Base-by-base conservation (phyloP, 768 basidiomycete genomes). In the Leccinum olivaceopallidum region DNA sequence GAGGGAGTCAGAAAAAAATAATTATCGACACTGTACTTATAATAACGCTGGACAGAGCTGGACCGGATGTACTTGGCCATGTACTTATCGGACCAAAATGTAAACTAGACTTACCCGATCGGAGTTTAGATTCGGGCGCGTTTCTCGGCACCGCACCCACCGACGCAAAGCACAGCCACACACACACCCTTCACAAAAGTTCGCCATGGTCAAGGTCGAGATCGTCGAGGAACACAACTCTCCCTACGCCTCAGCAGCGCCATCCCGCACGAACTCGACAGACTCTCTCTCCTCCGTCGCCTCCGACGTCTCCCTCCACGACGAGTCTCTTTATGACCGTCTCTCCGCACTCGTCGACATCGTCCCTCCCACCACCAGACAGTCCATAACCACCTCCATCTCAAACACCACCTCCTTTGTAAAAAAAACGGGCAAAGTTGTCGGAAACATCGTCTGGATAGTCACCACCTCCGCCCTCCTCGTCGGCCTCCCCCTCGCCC, bases 341-440 rank as follows among this genome's bases (percentile, higher is more conserved):
- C 65, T 99, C 70, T 81, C 82, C 60, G 96, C 96, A 26, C 89
- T 99, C 74, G 90, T 90, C 67, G 96, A 99, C 81, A 98, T 99
- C 71, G 86, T 99, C 5, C 90, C 95, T 7, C 97, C 97, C 24
- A 78, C 89, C 9, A 95, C 95, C 42, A 87, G 97, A 62, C 88
- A 91, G 67, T 78, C 78, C 69, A 85, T 98, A 64, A 75, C 83
- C 54, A 79, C 86, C 24, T 83, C 82, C 56, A 68, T 91, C 58
- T 77, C 82, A 28, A 81, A 81, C 53, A 84, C 92, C 0, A 80
- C 86, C 5, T 77, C 83, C 2, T 84, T 88, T 73, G 56, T 92
- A 34, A 89, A 85, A 70, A 84, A 83, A 60, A 80, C 85, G 7
- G 81, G 86, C 53, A 91, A 87, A 77, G 67, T 91, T 55, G 83